Evolutionary conservation across 1,284 basidiomycete species (phyloP).

Genomic region (Trametes pubescens): DNA sequence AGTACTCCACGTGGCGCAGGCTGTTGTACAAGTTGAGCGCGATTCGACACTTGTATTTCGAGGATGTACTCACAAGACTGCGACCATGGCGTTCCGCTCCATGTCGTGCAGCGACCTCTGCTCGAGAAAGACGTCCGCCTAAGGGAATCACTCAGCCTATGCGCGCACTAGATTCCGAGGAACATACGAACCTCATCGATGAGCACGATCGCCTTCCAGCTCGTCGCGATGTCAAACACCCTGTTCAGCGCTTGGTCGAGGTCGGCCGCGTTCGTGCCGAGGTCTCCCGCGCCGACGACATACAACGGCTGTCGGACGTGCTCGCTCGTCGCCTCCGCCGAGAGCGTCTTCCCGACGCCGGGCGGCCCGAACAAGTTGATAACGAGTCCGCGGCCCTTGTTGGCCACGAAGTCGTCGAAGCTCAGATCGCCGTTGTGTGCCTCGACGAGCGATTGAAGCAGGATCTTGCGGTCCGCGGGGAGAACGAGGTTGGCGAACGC

Average conservation of each 20-base stretch:
- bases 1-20: slow-evolving; percentile 68
- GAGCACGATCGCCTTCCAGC: slow-evolving; percentile 70
- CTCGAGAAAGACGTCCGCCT: slow-evolving; percentile 59
- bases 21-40: background rate
- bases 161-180: background rate
- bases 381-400: slow-evolving; percentile 67
- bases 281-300: slow-evolving; percentile 62
- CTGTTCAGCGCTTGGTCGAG: slow-evolving; percentile 33
- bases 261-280: slow-evolving; percentile 55
- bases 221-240: slow-evolving; percentile 55
- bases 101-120: slow-evolving; percentile 65
- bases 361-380: slow-evolving; percentile 68
- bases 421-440: slow-evolving; percentile 58
- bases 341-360: slow-evolving; percentile 58
- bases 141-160: background rate
- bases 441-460: slow-evolving; percentile 63
- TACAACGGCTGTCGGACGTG: slow-evolving; percentile 65
- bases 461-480: slow-evolving; percentile 55
- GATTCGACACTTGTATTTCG: background rate
- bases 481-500: slow-evolving; percentile 66
- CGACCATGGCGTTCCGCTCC: slow-evolving; percentile 69
- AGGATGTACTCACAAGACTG: slow-evolving; percentile 51
- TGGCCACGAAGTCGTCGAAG: slow-evolving; percentile 68
- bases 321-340: slow-evolving; percentile 69
- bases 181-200: slow-evolving; percentile 56